These are phyloP conservation scores for Entrophospora sp. DNA, from an alignment of 192 early-diverging fungal species.

Conservation along the genomic window DNA sequence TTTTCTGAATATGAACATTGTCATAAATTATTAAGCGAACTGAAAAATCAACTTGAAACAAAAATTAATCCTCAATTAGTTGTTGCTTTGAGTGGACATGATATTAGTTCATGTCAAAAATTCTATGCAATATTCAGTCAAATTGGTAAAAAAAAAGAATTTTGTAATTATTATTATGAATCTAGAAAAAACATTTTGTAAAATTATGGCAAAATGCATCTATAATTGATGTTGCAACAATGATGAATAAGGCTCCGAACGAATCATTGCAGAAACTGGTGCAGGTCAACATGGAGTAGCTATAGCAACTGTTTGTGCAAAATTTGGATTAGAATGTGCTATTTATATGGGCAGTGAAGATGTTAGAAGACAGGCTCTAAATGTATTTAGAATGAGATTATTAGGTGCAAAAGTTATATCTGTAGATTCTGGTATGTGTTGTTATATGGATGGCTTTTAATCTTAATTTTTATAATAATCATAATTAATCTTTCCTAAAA, in stretches of 20 bases:
- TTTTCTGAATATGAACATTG: conserved; percentile 59
- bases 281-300: conserved; percentile 98
- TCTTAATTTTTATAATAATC: too few relatives aligned
- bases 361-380: conserved; percentile 83
- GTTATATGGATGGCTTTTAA: too few relatives aligned
- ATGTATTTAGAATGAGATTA: conserved; percentile 92
- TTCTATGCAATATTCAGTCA: conserved; percentile 48
- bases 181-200: conserved; percentile 35
- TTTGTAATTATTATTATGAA: conserved; percentile 52
- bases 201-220: conserved; percentile 35
- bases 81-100: conserved; percentile 47
- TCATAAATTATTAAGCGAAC: conserved; percentile 37
- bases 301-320: conserved; percentile 96
- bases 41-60: conserved; percentile 54
- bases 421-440: conserved; percentile 57
- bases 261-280: conserved; percentile 98
- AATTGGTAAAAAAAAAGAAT: conserved; percentile 47
- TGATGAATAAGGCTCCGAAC: too few relatives aligned
- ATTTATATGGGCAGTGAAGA: conserved; percentile 99
- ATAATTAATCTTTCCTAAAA: too few relatives aligned
- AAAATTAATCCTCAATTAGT: conserved; percentile 41
- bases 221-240: conserved; percentile 8
- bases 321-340: conserved; percentile 92
- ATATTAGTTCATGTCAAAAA: conserved; percentile 42
- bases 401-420: conserved; percentile 89